A percentile compares a stretch with the other conserved stretches of the same genome.
These are phyloP conservation scores for Sugiyamaella castrensis DNA, from an alignment of 1,139 yeast species.

Conservation along the genomic window DNA sequence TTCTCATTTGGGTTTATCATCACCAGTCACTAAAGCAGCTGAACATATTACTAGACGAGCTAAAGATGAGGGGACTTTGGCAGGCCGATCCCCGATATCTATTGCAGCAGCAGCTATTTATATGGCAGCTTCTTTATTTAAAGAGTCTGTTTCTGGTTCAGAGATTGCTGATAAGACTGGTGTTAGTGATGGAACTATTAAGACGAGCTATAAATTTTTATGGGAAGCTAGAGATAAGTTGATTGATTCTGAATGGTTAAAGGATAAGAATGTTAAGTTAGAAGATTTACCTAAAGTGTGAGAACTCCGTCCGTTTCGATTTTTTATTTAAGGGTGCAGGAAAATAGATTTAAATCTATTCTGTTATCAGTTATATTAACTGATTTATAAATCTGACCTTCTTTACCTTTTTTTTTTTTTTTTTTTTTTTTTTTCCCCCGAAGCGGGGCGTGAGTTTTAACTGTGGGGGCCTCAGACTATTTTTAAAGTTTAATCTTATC, in stretches of 20 bases:
- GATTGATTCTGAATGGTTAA: constrained; percentile 74
- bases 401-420: background rate
- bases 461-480: too few species aligned
- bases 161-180: constrained; percentile 94
- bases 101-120: constrained; percentile 97
- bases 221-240: constrained; percentile 70
- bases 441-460: too few species aligned
- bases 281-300: constrained; percentile 49
- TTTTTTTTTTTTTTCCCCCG: too few species aligned
- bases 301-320: background rate
- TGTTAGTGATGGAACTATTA: constrained; percentile 95
- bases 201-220: constrained; percentile 83
- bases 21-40: constrained; percentile 88
- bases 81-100: constrained; percentile 96
- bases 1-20: constrained; percentile 83
- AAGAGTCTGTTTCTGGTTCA: constrained; percentile 59
- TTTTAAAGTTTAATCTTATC: too few species aligned
- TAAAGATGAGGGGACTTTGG: constrained; percentile 88
- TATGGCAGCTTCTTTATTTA: constrained; percentile 83
- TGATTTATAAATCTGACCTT: background rate
- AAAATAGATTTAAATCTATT: background rate
- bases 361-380: background rate
- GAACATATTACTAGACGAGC: constrained; percentile 88
- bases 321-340: background rate
- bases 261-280: constrained; percentile 58